Conservation (phyloP, 352 stramenopile species). For the Thraustochytrium sp. region DNA sequence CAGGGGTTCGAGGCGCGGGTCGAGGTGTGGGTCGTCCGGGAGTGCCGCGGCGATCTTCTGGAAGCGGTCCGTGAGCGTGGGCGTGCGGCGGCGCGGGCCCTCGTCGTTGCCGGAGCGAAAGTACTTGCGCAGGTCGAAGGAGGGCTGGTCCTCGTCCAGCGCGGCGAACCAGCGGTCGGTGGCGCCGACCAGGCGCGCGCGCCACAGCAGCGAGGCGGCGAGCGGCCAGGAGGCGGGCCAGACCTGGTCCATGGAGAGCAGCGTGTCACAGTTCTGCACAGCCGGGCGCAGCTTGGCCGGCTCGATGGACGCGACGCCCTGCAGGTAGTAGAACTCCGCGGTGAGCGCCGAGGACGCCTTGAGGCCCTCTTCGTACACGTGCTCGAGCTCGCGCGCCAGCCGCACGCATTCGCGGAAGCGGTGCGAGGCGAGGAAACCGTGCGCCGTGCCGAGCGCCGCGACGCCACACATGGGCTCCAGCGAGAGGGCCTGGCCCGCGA, state of each 20-base stretch:
- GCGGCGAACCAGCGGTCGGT: not conserved
- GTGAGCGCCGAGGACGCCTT: not conserved
- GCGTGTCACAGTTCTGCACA: not conserved
- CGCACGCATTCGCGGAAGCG: conserved; percentile 19
- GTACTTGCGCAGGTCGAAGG: not conserved
- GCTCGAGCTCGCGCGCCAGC: not conserved
- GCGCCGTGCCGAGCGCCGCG: not conserved
- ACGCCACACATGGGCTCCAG: not conserved
- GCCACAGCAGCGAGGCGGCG: not conserved
- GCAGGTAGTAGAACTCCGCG: not conserved
- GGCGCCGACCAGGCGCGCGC: not conserved
- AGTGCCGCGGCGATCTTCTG: not conserved
- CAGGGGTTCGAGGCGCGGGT: not conserved
- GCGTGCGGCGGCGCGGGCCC: not conserved
- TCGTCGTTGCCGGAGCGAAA: not conserved
- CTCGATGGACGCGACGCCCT: not conserved
- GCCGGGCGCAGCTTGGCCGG: not conserved
- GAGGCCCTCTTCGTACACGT: not conserved
- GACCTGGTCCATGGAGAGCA: not conserved
- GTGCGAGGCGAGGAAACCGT: not conserved
- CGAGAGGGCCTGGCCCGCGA: not conserved
- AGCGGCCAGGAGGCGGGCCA: not conserved
- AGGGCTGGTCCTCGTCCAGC: not conserved
- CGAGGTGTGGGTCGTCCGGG: not conserved
- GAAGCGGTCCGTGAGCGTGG: not conserved